phyloP scores from a whole-genome alignment of 345 rosid genomes.

The Iberis pinnata region DNA sequence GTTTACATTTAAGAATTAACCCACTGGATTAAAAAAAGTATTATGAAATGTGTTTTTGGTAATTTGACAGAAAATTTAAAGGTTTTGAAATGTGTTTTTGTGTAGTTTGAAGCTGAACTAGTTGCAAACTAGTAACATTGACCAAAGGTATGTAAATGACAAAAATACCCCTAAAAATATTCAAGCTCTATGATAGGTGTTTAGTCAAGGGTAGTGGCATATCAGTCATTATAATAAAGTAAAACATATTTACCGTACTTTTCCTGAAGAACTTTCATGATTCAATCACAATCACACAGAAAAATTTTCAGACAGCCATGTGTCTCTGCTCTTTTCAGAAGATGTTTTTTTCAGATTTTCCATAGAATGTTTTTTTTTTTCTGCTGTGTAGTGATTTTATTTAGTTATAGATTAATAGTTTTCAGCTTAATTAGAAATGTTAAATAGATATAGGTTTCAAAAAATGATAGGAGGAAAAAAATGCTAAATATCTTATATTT shows the following conservation, averaged over 20 bases:
- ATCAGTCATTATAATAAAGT: background rate
- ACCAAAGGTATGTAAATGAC: conserved; percentile 16
- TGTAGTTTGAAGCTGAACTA: conserved; percentile 17
- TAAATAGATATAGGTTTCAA: too few relatives aligned
- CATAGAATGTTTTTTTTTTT: conserved; percentile 27
- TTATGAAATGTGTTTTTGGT: conserved; percentile 1
- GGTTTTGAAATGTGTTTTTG: conserved; percentile 18
- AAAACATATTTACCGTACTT: conserved; percentile 34
- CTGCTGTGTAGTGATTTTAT: conserved; percentile 16
- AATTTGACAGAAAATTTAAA: conserved; percentile 11
- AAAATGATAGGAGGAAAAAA: too few relatives aligned
- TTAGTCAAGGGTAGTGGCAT: background rate
- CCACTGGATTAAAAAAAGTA: conserved; percentile 3
- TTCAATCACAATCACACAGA: conserved; percentile 24
- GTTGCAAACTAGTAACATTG: conserved; percentile 6
- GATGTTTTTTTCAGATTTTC: conserved; percentile 24
- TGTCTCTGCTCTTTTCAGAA: conserved; percentile 28
- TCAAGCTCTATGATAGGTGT: background rate
- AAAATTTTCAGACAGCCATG: conserved; percentile 22
- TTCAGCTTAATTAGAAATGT: too few relatives aligned
- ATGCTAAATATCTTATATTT: too few relatives aligned
- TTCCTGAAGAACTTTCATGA: conserved; percentile 29
- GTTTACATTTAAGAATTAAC: conserved; percentile 13
- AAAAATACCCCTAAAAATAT: background rate
- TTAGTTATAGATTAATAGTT: too few relatives aligned